phyloP scores from a whole-genome alignment of 768 basidiomycete genomes.

The Lyophyllum shimeji region DNA sequence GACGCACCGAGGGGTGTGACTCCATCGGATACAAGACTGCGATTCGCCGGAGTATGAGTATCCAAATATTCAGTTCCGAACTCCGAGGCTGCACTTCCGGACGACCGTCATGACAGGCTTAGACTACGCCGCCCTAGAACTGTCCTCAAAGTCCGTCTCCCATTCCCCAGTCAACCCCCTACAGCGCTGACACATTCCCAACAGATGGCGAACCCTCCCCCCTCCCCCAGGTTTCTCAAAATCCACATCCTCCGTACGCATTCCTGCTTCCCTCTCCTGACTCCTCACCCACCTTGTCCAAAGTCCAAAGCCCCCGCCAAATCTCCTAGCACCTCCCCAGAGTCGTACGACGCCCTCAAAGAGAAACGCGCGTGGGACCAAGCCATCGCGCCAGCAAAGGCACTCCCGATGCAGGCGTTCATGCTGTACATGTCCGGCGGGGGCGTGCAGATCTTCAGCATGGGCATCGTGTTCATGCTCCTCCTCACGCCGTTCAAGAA shows the following conservation, averaged over 20 bases:
- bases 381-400: conserved; percentile 82
- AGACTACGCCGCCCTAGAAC: conserved; percentile 41
- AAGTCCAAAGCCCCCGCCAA: conserved; percentile 45
- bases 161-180: not conserved
- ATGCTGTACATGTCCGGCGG: conserved; percentile 99
- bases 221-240: conserved; percentile 70
- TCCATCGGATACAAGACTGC: conserved; percentile 16
- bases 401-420: conserved; percentile 94
- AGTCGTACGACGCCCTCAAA: conserved; percentile 67
- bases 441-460: conserved; percentile 94
- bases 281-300: not conserved
- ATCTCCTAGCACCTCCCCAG: conserved; percentile 31
- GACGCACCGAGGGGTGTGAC: conserved; percentile 23
- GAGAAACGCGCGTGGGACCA: conserved; percentile 84
- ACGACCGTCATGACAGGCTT: conserved; percentile 16
- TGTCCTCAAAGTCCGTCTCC: conserved; percentile 33
- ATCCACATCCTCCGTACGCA: conserved; percentile 27
- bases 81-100: conserved; percentile 9
- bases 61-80: conserved; percentile 9
- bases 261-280: conserved; percentile 14
- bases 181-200: not conserved
- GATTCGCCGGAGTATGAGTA: not conserved
- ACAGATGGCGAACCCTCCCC: conserved; percentile 62
- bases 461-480: conserved; percentile 95
- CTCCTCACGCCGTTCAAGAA: conserved; percentile 86